Percentiles rank a stretch among this genome's conserved stretches.
Evolutionary conservation across 2,329 filamentous ascomycete genomes (phyloP).

Genomic region (Fusarium haematococcum): DNA sequence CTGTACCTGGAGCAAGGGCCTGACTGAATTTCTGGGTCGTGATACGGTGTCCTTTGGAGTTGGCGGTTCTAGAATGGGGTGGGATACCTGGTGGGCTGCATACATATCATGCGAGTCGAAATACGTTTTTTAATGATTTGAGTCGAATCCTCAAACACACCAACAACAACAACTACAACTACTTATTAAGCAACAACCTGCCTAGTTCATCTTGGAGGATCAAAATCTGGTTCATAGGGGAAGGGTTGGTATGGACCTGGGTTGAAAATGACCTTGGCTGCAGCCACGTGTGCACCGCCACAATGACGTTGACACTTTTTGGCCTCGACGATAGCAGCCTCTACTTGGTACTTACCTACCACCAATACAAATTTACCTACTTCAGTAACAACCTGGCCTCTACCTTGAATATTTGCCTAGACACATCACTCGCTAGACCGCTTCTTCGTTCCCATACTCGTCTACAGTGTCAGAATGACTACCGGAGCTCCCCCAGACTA

Average conservation of each 20-base stretch:
- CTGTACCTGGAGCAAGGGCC: constrained; percentile 43
- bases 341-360: neutral
- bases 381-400: constrained; percentile 23
- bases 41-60: constrained; percentile 9
- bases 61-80: neutral
- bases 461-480: constrained; percentile 46
- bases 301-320: constrained; percentile 56
- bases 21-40: constrained; percentile 15
- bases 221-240: neutral
- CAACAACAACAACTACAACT: neutral
- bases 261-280: neutral
- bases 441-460: neutral
- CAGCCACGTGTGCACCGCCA: constrained; percentile 51
- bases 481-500: constrained; percentile 66
- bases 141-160: neutral
- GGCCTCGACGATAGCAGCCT: constrained; percentile 24
- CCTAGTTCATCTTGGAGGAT: neutral
- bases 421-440: constrained; percentile 20
- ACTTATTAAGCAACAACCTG: neutral
- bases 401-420: neutral
- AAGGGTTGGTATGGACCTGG: neutral
- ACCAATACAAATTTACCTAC: constrained; percentile 14
- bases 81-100: neutral
- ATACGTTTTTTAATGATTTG: neutral
- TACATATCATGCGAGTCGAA: neutral